Conservation (phyloP, 202 grass and related monocot genomes). For the Panicum hallii region DNA sequence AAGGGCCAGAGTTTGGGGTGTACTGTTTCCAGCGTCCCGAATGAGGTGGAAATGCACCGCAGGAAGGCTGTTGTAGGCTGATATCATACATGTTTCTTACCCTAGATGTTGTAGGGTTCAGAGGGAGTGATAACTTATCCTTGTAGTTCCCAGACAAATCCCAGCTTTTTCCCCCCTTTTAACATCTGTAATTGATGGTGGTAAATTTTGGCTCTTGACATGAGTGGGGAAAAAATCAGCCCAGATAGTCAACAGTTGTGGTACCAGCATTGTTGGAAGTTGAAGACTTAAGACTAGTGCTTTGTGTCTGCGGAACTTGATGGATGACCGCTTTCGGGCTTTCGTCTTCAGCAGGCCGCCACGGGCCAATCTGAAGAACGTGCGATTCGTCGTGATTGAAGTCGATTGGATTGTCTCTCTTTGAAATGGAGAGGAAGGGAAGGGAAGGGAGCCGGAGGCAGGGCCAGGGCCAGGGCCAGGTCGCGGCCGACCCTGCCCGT, state of each 20-base stretch:
- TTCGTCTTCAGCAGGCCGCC: no score
- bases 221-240: neutral
- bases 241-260: neutral
- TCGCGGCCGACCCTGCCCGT: neutral
- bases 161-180: neutral
- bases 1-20: neutral
- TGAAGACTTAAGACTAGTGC: neutral
- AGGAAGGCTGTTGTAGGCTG: constrained; percentile 40
- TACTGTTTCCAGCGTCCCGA: constrained; percentile 15
- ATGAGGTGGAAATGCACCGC: constrained; percentile 12
- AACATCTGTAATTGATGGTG: constrained; percentile 18
- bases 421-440: no score
- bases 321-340: no score
- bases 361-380: no score
- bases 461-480: neutral
- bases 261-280: neutral
- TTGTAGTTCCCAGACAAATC: constrained; percentile 9
- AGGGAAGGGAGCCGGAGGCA: neutral
- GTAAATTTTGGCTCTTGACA: constrained; percentile 25
- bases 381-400: no score
- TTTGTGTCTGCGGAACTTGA: neutral
- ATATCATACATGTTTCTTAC: constrained; percentile 23
- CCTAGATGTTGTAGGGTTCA: constrained; percentile 35
- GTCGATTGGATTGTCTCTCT: no score
- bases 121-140: constrained; percentile 12